Conservation (phyloP, 2,329 filamentous ascomycete species). For the Xylaria arbuscula region DNA sequence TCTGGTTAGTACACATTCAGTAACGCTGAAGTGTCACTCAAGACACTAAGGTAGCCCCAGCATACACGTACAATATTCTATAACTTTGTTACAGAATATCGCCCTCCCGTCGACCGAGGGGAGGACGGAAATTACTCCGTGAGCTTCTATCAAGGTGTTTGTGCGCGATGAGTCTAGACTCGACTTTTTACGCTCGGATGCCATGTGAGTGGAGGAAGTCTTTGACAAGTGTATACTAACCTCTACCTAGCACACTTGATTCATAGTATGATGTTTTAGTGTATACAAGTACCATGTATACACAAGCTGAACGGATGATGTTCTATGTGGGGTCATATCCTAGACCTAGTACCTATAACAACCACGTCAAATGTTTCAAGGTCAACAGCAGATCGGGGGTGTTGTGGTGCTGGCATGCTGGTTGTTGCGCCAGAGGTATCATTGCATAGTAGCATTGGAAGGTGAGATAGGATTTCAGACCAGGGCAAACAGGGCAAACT, state of each 20-base stretch:
- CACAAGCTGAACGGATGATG: constrained; percentile 11
- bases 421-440: constrained; percentile 4
- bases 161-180: constrained; percentile 16
- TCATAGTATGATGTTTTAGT: background rate
- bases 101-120: background rate
- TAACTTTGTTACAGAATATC: background rate
- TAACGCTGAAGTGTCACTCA: background rate
- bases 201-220: constrained; percentile 7
- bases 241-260: background rate
- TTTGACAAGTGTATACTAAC: background rate
- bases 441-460: constrained; percentile 26
- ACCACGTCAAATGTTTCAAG: constrained; percentile 13
- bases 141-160: background rate
- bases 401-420: constrained; percentile 18
- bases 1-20: background rate
- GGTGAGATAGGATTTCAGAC: constrained; percentile 15
- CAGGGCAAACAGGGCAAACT: constrained; percentile 22
- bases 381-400: background rate
- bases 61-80: background rate
- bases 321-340: constrained; percentile 12
- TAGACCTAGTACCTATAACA: background rate
- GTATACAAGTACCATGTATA: too few species aligned
- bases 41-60: background rate
- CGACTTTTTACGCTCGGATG: constrained; percentile 2
- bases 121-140: background rate